Conservation (phyloP, 2,329 filamentous ascomycete species). For the Colletotrichum lini region DNA sequence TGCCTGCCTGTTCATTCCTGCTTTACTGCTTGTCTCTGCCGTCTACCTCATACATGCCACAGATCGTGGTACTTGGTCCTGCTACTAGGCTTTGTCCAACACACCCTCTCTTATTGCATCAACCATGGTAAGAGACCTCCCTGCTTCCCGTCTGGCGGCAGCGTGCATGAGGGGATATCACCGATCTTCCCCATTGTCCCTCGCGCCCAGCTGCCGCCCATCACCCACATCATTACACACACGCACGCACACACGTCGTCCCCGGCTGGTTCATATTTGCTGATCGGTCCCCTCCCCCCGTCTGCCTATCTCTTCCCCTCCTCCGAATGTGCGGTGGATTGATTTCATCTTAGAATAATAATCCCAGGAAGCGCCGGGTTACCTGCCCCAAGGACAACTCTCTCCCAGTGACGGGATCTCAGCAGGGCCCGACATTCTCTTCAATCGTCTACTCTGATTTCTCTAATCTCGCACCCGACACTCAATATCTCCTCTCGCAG, state of each 20-base stretch:
- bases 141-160: conserved; percentile 57
- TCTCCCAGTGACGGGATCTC: conserved; percentile 52
- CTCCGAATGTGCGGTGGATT: conserved; percentile 57
- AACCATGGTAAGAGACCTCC: conserved; percentile 65
- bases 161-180: conserved; percentile 62
- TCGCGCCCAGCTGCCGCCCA: conserved; percentile 44
- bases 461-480: conserved; percentile 47
- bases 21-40: conserved; percentile 46
- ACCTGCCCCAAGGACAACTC: conserved; percentile 56
- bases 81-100: conserved; percentile 53
- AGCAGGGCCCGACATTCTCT: conserved; percentile 46
- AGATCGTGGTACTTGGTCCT: conserved; percentile 54
- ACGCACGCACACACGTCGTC: conserved; percentile 16
- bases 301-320: conserved; percentile 46
- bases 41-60: conserved; percentile 53
- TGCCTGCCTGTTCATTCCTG: conserved; percentile 40
- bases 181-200: conserved; percentile 49
- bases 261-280: conserved; percentile 43
- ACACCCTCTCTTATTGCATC: conserved; percentile 57
- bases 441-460: conserved; percentile 44
- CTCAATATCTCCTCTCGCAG: conserved; percentile 48
- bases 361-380: conserved; percentile 61
- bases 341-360: conserved; percentile 54
- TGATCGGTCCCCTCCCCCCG: conserved; percentile 42
- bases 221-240: conserved; percentile 42